These are phyloP conservation scores for Agaricus blazei DNA, from an alignment of 768 basidiomycete genomes.

Conservation along the genomic window DNA sequence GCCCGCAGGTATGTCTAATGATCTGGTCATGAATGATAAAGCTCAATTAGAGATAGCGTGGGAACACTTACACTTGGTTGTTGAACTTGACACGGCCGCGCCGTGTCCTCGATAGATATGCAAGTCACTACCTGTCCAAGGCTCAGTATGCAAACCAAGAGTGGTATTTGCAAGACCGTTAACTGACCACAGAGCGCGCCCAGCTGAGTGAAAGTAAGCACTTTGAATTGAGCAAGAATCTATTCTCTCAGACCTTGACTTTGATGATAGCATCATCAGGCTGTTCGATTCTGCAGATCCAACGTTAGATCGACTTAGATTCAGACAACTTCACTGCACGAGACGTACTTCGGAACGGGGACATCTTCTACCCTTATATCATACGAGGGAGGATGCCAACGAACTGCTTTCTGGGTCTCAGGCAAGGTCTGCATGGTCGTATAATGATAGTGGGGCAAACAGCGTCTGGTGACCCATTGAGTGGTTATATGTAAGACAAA, in stretches of 20 bases:
- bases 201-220: slow-evolving; percentile 33
- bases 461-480: not conserved
- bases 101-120: slow-evolving; percentile 70
- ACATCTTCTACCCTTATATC: slow-evolving; percentile 67
- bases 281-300: slow-evolving; percentile 48
- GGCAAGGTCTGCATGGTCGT: slow-evolving; percentile 10
- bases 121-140: slow-evolving; percentile 53
- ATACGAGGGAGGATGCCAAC: slow-evolving; percentile 64
- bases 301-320: not conserved
- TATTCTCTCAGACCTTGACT: slow-evolving; percentile 44
- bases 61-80: slow-evolving; percentile 42
- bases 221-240: not conserved
- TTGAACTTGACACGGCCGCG: slow-evolving; percentile 23
- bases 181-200: slow-evolving; percentile 55
- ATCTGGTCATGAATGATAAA: not conserved
- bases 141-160: not conserved
- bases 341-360: slow-evolving; percentile 42
- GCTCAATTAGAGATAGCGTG: not conserved
- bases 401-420: slow-evolving; percentile 38
- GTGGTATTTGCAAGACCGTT: not conserved
- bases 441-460: not conserved
- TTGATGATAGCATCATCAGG: slow-evolving; percentile 78
- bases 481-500: no score
- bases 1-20: slow-evolving; percentile 60
- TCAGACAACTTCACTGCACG: not conserved